phyloP scores from a whole-genome alignment of 2,329 filamentous ascomycete genomes.

The Chaetomium sp. region DNA sequence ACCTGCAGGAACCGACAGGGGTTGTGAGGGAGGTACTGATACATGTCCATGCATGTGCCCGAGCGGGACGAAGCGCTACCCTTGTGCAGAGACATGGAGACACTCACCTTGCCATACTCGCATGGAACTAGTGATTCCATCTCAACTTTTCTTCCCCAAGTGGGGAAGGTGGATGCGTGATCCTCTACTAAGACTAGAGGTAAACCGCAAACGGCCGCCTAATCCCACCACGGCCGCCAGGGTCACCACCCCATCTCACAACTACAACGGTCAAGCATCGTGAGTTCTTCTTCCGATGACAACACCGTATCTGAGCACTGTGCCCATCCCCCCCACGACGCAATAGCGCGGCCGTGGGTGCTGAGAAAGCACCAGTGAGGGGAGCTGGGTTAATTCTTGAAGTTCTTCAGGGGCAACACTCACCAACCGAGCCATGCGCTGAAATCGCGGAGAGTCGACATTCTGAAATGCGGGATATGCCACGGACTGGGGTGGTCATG shows the following conservation, averaged over 20 bases:
- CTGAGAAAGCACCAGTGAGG: conserved; percentile 4
- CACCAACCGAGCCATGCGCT: not conserved
- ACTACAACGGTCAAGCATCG: not conserved
- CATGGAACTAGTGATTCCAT: not conserved
- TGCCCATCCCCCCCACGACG: not conserved
- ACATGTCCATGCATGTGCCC: not conserved
- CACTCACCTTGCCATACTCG: not conserved
- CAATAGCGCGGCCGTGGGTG: not conserved
- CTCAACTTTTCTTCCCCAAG: not conserved
- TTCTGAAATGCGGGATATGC: not conserved
- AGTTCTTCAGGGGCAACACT: not conserved
- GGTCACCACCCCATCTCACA: not conserved
- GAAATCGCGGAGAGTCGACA: not conserved
- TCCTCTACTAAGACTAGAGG: too few relatives aligned
- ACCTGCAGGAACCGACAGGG: not conserved
- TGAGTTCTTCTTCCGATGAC: not conserved
- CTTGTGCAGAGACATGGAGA: not conserved
- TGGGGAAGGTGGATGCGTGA: not conserved
- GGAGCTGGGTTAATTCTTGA: not conserved
- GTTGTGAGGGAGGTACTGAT: not conserved
- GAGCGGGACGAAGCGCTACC: not conserved
- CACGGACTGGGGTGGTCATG: not conserved
- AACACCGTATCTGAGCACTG: conserved; percentile 2
- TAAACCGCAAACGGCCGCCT: not conserved
- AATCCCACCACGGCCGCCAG: too few relatives aligned